Conservation (phyloP, 192 early-diverging fungal species). For the Haplosporangium gracile region DNA sequence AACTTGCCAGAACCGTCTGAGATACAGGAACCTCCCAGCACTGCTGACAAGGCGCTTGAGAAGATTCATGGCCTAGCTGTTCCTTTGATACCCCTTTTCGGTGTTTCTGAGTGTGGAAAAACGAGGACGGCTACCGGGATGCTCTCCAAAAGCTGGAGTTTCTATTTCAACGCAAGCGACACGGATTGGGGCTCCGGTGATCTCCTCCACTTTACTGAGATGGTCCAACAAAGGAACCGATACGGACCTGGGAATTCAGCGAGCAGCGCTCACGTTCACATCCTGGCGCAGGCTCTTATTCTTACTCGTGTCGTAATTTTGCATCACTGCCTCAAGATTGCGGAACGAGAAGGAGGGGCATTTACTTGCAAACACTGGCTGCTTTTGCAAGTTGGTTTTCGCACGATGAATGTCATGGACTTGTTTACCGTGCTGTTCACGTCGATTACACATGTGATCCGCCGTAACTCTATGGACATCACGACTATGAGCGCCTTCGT, state of each 20-base stretch:
- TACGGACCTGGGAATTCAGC: background rate
- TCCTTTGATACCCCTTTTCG: constrained; percentile 20
- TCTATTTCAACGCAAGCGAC: constrained; percentile 36
- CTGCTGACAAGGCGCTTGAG: constrained; percentile 24
- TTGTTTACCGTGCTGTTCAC: constrained; percentile 29
- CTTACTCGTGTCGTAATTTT: constrained; percentile 29
- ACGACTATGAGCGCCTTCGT: constrained; percentile 4
- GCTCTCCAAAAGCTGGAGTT: constrained; percentile 39
- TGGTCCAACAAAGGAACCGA: constrained; percentile 8
- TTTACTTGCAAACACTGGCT: constrained; percentile 39
- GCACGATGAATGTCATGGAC: constrained; percentile 19
- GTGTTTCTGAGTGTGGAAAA: constrained; percentile 43
- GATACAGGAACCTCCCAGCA: constrained; percentile 26
- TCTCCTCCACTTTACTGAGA: background rate
- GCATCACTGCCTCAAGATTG: constrained; percentile 22
- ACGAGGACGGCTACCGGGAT: constrained; percentile 33
- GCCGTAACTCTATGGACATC: background rate
- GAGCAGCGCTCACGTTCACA: constrained; percentile 29
- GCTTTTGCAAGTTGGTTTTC: constrained; percentile 19
- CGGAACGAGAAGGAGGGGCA: constrained; percentile 14
- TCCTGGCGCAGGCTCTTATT: constrained; percentile 25
- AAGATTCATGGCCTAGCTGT: constrained; percentile 10
- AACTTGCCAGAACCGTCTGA: constrained; percentile 29
- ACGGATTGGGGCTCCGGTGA: constrained; percentile 27
- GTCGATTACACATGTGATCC: background rate